Base-by-base conservation (phyloP, 345 rosid species). In the Dovyalis caffra region DNA sequence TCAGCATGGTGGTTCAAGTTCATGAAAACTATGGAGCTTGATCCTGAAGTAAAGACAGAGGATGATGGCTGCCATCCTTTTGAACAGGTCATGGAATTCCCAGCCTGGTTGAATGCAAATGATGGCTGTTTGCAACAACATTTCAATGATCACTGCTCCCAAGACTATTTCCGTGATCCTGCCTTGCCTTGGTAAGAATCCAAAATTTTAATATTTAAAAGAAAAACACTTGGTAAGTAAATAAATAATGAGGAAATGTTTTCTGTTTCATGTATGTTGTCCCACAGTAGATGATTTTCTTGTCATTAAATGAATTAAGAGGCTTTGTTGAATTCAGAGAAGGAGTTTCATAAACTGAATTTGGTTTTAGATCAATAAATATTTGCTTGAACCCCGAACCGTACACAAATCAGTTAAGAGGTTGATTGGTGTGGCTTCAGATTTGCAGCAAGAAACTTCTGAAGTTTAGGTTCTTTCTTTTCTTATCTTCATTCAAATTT, bases 1-100 rank as follows among this genome's bases (percentile, higher is more conserved):
- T 91, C 96, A 64, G 96, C 93, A 1, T 84, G 96, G 89, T 91
- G 96, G 96, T 83, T 85, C 81, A 88, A 87, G 84, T 91, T 86
- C 87, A 74, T 86, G 85, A 91, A 85, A 81, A 85, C 77, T 60
- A 72, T 85, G 89, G 92, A 86, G 68, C 56, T 71, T 74, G 84
- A 61, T 77, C 85, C 80, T 37, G 87, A 86, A 75, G 66, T 72
- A 71, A 83, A 82, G 69, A 34, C 78, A 25, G 83, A 83, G 58
- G 86, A 85, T 78, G 93, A 79, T 82, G 89, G 80, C 12, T 89
- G 76, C 78, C 88, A 85, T n/a, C 92, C 87, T 26, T 83, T 93
- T 58, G 91, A 87, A 77, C 89, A 86, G 77, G 86, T 86, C 78
- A 89, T 91, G 97, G 97, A 92, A 62, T 89, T 90, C 61, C 95